A percentile compares a stretch with the other conserved stretches of the same genome.
Conservation (phyloP, 2,329 filamentous ascomycete genomes). For the Lasiodiplodia gonubiensis region DNA sequence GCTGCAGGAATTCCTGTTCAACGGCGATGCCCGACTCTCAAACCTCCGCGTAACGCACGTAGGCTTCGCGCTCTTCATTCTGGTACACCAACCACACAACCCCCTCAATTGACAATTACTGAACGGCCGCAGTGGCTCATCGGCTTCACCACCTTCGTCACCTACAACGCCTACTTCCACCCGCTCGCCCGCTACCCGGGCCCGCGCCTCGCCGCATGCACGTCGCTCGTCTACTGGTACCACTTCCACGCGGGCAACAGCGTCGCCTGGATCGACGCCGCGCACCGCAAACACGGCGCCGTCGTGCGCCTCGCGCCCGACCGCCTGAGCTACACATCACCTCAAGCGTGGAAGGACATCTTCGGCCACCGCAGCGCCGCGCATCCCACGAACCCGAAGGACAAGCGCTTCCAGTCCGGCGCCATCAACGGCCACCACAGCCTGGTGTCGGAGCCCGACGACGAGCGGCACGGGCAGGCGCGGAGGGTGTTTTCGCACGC, state of each 20-base stretch:
- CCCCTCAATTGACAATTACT: too few species aligned
- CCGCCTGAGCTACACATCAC: conserved; percentile 46
- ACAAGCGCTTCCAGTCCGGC: conserved; percentile 37
- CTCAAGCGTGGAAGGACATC: conserved; percentile 51
- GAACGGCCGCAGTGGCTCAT: too few species aligned
- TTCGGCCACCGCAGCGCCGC: conserved; percentile 35
- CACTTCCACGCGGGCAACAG: conserved; percentile 38
- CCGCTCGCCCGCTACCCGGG: conserved; percentile 52
- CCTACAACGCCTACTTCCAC: conserved; percentile 52
- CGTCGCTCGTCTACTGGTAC: conserved; percentile 41
- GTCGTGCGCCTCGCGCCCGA: conserved; percentile 50
- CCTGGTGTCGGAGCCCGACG: conserved; percentile 41
- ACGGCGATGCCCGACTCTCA: too few species aligned
- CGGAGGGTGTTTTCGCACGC: conserved; percentile 48
- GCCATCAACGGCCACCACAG: conserved; percentile 41
- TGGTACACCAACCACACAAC: too few species aligned
- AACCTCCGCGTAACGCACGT: too few species aligned
- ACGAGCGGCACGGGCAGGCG: conserved; percentile 48
- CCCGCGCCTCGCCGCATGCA: conserved; percentile 43
- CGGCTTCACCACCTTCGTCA: not conserved
- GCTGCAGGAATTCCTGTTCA: too few species aligned
- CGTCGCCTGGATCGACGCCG: conserved; percentile 35
- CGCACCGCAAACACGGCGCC: conserved; percentile 50
- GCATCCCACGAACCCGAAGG: conserved; percentile 36
- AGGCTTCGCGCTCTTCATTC: too few species aligned